These are phyloP conservation scores for Paramecium pentaurelia DNA, from an alignment of 73 alveolate genomes.

Conservation along the genomic window DNA sequence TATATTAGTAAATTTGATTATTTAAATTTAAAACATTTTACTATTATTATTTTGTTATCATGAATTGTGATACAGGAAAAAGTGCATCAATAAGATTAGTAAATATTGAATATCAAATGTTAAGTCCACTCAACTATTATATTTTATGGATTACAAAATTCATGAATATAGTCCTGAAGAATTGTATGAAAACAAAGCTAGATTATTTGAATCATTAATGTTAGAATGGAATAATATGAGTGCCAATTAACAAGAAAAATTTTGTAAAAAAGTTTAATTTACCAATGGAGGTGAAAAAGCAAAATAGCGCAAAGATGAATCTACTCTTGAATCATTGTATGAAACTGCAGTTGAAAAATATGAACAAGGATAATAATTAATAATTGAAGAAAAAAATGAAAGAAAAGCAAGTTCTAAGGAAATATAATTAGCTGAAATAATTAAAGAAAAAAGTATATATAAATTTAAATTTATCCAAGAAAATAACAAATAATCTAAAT, in stretches of 20 bases:
- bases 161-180: background rate
- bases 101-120: background rate
- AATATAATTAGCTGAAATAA: background rate
- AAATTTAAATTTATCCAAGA: background rate
- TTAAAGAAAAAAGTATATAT: background rate
- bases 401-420: background rate
- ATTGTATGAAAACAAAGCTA: background rate
- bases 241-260: background rate
- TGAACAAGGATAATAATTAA: background rate
- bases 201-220: background rate
- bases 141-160: background rate
- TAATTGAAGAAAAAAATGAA: background rate
- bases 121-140: background rate
- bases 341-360: background rate
- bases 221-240: background rate
- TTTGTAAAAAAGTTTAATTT: background rate
- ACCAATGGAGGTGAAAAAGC: background rate
- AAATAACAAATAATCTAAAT: background rate
- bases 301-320: background rate
- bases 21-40: background rate
- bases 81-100: background rate
- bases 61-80: background rate
- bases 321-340: background rate
- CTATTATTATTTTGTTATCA: background rate
- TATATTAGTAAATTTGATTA: background rate